Evolutionary conservation across 345 rosid species (phyloP), one percentile per base, ranked within the genome.

Genomic region (Salix caprea): DNA sequence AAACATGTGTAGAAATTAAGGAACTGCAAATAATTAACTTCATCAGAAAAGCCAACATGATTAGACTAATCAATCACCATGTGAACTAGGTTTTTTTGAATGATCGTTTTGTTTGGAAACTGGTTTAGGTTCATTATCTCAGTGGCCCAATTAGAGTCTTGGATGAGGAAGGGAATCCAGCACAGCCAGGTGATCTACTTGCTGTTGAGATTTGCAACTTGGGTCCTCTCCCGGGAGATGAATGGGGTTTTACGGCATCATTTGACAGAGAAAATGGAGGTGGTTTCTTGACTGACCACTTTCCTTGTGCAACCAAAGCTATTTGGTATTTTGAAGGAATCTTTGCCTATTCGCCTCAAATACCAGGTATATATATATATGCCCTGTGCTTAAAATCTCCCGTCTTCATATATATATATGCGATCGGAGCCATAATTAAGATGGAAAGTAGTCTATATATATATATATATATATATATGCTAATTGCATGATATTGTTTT

Each of bases 241-340:
- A 95, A 88, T 91, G 98, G 99, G 98, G 96, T 4, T 95, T 54
- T 68, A 90, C 97, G 61, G 94, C 88, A 52, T 83, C 89, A 3
- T 90, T 89, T 74, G 96, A 95, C 82, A 90, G 96, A 80, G 97
- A 95, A 77, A 90, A 90, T 36, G 97, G 99, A 1, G 97, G 97
- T 2, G 94, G 97, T 40, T 93, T 89, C 74, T 74, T 95, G 77
- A 95, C 98, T 13, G 99, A 93, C 72, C 98, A 93, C 85, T 91
- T 95, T 72, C 99, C 99, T 54, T 69, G 87, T 74, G 94, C 99
- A 4, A 86, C 93, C 66, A 95, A 93, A 86, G 98, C 98, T 75
- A 91, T 95, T 84, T 95, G 99, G 97, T 89, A 91, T 74, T 91
- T 91, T 58, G 93, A 95, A 87, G 98, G 99, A 66, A 93, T 95